Percentiles rank a stretch among this genome's conserved stretches.
These are phyloP conservation scores for Mrakia blollopis DNA, from an alignment of 768 basidiomycete species.

Conservation along the genomic window DNA sequence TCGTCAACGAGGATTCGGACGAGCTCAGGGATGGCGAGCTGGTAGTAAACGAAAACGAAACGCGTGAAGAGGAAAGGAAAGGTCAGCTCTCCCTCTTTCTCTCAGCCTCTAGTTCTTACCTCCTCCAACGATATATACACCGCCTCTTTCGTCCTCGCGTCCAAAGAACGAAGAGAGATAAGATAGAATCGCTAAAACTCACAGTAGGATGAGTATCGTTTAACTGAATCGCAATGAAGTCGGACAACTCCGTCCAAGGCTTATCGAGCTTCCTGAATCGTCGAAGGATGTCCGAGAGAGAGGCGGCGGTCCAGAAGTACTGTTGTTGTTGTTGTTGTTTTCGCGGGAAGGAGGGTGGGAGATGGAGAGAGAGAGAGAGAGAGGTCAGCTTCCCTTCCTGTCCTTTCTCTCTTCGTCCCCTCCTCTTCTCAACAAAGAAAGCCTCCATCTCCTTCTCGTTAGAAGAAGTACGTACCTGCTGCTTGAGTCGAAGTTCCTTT, in stretches of 20 bases:
- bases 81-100: no score
- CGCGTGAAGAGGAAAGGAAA: no score
- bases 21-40: constrained; percentile 76
- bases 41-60: constrained; percentile 40
- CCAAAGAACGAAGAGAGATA: no score
- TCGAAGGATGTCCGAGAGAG: constrained; percentile 30
- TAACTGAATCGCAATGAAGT: constrained; percentile 86
- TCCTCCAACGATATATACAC: no score
- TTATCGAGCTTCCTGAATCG: constrained; percentile 56
- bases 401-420: no score
- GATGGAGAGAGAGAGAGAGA: not conserved
- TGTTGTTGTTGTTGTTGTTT: no score
- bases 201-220: constrained; percentile 50
- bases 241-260: constrained; percentile 72
- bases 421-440: no score
- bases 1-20: constrained; percentile 56
- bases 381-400: not conserved
- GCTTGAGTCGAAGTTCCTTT: constrained; percentile 67
- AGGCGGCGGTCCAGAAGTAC: constrained; percentile 26
- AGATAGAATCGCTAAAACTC: no score
- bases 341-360: no score
- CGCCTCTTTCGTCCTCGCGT: no score
- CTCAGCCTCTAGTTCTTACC: no score
- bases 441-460: no score
- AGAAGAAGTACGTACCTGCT: constrained; percentile 43